Percentiles rank a stretch among this genome's conserved stretches.
Conservation (phyloP, 495 filamentous ascomycete species). For the Aspergillus cavernicola region DNA sequence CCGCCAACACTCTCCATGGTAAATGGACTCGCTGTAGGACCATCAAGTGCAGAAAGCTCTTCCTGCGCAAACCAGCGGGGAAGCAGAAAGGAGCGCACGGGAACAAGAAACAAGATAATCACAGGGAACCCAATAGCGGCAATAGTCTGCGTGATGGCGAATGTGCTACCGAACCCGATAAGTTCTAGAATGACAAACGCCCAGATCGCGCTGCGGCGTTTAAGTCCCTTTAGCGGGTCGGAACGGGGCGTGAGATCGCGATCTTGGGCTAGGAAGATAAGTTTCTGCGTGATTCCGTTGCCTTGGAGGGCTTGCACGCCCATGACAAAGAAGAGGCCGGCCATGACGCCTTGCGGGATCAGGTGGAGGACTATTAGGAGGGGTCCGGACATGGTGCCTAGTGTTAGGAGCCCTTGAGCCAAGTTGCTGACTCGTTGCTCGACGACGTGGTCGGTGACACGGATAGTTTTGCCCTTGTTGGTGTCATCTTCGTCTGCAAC, state of each 20-base stretch:
- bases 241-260: slow-evolving; percentile 54
- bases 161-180: slow-evolving; percentile 76
- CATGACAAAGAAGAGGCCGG: slow-evolving; percentile 94
- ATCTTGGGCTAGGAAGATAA: slow-evolving; percentile 73
- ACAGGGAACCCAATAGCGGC: slow-evolving; percentile 93
- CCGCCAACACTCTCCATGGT: slow-evolving; percentile 84
- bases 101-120: slow-evolving; percentile 78
- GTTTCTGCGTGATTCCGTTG: slow-evolving; percentile 80
- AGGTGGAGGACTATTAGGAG: slow-evolving; percentile 77
- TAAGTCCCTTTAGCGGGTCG: slow-evolving; percentile 62
- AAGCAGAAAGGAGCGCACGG: slow-evolving; percentile 67
- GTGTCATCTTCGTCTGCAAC: slow-evolving; percentile 55
- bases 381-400: slow-evolving; percentile 86
- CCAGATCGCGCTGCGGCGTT: slow-evolving; percentile 65
- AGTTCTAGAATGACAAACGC: slow-evolving; percentile 73
- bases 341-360: slow-evolving; percentile 83
- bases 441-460: slow-evolving; percentile 68
- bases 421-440: slow-evolving; percentile 90
- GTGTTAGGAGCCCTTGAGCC: slow-evolving; percentile 73
- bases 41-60: slow-evolving; percentile 73
- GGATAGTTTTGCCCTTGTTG: slow-evolving; percentile 59
- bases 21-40: slow-evolving; percentile 75
- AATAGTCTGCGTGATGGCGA: slow-evolving; percentile 94
- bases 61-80: slow-evolving; percentile 63
- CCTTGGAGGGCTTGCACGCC: slow-evolving; percentile 75